phyloP scores from a whole-genome alignment of 805 yeast species.

The Cyberlindnera maritima region DNA sequence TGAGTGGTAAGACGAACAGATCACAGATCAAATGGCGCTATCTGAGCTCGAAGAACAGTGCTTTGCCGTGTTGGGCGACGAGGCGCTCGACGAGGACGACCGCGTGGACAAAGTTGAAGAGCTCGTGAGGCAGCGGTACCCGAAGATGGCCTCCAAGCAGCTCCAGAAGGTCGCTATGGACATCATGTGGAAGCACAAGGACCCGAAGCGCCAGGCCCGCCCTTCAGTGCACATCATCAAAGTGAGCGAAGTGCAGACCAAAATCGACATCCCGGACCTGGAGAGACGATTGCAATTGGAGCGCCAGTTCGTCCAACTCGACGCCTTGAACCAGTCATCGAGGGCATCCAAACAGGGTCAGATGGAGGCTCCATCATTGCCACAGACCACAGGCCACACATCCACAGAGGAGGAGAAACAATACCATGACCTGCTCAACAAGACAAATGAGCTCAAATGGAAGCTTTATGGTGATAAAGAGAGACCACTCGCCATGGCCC shows the following conservation, averaged over 20 bases:
- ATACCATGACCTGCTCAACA: constrained; percentile 19
- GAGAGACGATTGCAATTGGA: constrained; percentile 28
- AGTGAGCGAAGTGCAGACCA: constrained; percentile 17
- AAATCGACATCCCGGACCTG: constrained; percentile 25
- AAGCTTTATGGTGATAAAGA: constrained; percentile 19
- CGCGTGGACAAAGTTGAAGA: constrained; percentile 37
- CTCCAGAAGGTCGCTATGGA: constrained; percentile 37
- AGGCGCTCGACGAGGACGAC: constrained; percentile 35
- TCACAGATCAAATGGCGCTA: constrained; percentile 7
- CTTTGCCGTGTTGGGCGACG: constrained; percentile 32
- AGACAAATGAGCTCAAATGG: constrained; percentile 19
- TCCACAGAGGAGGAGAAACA: constrained; percentile 3
- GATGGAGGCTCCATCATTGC: not conserved
- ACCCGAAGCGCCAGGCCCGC: constrained; percentile 23
- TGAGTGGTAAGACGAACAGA: no score
- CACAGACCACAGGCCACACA: no score
- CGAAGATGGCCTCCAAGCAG: constrained; percentile 21
- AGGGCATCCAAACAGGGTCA: not conserved
- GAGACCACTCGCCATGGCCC: constrained; percentile 2
- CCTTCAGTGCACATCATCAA: constrained; percentile 22
- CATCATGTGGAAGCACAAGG: constrained; percentile 40
- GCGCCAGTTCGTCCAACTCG: constrained; percentile 22
- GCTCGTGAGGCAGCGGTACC: constrained; percentile 26
- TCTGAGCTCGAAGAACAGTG: constrained; percentile 28
- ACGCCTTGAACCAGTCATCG: constrained; percentile 7